Percentiles rank a stretch among this genome's conserved stretches.
These are phyloP conservation scores for Symmetrospora coprosmae DNA, from an alignment of 768 basidiomycete genomes.

Conservation along the genomic window DNA sequence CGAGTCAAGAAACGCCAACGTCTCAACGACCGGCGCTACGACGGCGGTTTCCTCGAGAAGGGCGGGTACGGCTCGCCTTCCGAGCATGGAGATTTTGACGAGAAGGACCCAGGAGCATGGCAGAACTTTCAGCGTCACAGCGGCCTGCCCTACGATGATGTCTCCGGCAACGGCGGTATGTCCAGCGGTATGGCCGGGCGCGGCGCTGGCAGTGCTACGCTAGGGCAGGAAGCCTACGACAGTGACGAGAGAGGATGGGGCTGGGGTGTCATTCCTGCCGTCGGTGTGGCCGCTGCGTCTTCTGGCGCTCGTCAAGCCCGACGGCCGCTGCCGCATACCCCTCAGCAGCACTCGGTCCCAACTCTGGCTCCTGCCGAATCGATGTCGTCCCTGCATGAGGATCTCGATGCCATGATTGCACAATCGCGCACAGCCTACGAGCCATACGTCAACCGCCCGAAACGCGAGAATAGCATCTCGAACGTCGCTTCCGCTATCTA, in stretches of 20 bases:
- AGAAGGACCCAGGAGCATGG: background rate
- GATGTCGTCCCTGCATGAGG: background rate
- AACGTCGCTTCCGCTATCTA: background rate
- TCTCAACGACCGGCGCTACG: background rate
- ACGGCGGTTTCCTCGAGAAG: background rate
- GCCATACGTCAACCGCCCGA: background rate
- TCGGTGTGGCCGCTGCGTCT: no score
- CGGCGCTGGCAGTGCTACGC: background rate
- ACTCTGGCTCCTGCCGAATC: background rate
- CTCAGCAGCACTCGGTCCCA: background rate
- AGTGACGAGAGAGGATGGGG: background rate
- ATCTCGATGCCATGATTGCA: constrained; percentile 19
- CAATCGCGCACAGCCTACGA: constrained; percentile 12
- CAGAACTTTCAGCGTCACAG: constrained; percentile 1
- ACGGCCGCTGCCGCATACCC: constrained; percentile 8
- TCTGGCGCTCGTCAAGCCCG: constrained; percentile 6
- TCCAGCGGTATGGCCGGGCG: constrained; percentile 5
- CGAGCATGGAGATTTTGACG: background rate
- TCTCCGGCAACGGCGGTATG: no score
- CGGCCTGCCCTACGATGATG: background rate
- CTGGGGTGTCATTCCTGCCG: background rate
- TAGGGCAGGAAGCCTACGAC: background rate
- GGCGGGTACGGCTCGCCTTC: background rate
- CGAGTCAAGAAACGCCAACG: background rate
- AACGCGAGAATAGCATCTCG: background rate